Conservation (phyloP, 257 asterid species). For the Hygrophila difformis region DNA sequence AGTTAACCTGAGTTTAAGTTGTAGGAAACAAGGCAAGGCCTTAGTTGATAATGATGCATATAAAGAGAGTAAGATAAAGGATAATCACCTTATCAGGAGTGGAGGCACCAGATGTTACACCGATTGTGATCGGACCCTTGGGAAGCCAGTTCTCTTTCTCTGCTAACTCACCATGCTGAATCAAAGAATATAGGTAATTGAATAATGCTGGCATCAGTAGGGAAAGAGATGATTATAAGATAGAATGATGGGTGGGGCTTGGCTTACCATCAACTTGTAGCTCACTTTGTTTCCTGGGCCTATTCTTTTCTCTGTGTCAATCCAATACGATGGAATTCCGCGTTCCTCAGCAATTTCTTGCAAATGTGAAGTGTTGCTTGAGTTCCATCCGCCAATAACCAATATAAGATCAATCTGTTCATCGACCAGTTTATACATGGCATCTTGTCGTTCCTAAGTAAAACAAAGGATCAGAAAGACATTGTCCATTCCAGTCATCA, state of each 20-base stretch:
- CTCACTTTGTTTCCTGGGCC: slow-evolving; percentile 91
- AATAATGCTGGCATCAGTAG: background rate
- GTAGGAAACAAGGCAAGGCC: too few species aligned
- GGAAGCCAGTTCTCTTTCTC: slow-evolving; percentile 89
- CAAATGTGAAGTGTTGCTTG: slow-evolving; percentile 96
- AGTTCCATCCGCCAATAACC: slow-evolving; percentile 98
- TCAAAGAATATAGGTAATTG: slow-evolving; percentile 5
- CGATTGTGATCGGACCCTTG: slow-evolving; percentile 79
- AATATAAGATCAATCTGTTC: slow-evolving; percentile 72
- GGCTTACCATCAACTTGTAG: slow-evolving; percentile 67
- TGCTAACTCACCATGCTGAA: slow-evolving; percentile 96
- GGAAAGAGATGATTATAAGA: background rate
- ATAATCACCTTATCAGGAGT: slow-evolving; percentile 90
- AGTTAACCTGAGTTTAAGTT: too few species aligned
- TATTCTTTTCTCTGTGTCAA: slow-evolving; percentile 75
- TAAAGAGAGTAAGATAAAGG: too few species aligned
- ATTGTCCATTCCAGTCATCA: too few species aligned
- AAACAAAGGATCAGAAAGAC: background rate
- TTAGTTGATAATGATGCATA: too few species aligned
- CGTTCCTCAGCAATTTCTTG: slow-evolving; percentile 93
- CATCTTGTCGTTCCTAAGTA: slow-evolving; percentile 94
- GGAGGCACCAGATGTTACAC: slow-evolving; percentile 97
- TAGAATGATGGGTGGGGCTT: slow-evolving; percentile 5
- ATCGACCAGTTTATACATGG: slow-evolving; percentile 92
- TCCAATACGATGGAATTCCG: slow-evolving; percentile 94